phyloP scores from a whole-genome alignment of 2,329 filamentous ascomycete genomes.

The Balansia obtecta region DNA sequence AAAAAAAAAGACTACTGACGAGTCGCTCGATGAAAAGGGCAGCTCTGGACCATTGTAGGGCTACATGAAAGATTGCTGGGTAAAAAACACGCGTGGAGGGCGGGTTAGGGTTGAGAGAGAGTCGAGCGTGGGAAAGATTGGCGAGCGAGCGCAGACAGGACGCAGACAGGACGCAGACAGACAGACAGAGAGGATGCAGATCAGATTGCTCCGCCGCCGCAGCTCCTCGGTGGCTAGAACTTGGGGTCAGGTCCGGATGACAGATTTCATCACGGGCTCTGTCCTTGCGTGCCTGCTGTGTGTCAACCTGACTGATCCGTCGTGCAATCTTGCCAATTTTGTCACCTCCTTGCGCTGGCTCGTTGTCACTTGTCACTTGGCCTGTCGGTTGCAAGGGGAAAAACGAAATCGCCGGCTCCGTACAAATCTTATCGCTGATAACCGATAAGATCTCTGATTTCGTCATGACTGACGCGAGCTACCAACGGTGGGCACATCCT shows the following conservation, averaged over 20 bases:
- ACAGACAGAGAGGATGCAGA: background rate
- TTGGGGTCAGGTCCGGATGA: no score
- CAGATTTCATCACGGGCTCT: no score
- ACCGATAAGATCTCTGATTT: background rate
- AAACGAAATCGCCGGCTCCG: conserved; percentile 3
- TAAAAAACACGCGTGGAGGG: conserved; percentile 2
- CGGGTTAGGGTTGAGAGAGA: background rate
- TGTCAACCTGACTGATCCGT: no score
- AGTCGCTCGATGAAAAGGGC: background rate
- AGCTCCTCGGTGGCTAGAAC: no score
- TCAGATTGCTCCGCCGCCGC: background rate
- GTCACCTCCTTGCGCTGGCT: background rate
- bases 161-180: background rate
- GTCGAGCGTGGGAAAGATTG: background rate
- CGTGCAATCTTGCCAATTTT: no score
- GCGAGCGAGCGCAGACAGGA: conserved; percentile 1
- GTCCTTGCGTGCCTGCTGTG: no score
- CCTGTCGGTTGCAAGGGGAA: background rate
- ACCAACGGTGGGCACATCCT: background rate
- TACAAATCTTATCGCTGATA: background rate
- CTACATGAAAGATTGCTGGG: conserved; percentile 4
- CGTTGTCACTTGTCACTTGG: background rate
- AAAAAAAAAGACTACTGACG: background rate
- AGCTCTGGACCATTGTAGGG: conserved; percentile 6
- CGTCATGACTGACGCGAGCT: background rate